Base-by-base conservation (phyloP, 306 rosid genomes). In the Castanea sativa region DNA sequence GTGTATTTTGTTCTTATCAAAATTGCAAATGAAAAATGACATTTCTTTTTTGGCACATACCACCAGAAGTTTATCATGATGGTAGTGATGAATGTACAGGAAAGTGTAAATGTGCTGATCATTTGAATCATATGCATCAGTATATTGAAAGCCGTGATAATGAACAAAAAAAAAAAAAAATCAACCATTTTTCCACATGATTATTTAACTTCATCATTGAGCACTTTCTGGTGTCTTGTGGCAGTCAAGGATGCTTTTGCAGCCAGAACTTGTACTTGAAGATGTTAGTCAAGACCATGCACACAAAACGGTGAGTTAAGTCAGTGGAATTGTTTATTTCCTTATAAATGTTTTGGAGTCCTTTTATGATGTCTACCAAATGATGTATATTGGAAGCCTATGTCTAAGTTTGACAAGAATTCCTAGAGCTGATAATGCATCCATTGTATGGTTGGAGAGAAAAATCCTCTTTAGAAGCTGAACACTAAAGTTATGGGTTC, bases 211-310 rank as follows among this genome's bases (percentile, higher is more conserved):
- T 67, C 14, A 19, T 67, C 13, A 67, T 33, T 16, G 71, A 67
- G 25, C 49, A 7, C 51, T 67, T 67, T 63, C 69, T 18, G 49
- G 23, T 32, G 49, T 30, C 8, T 35, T 73, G 41, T 81, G 25
- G 73, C 85, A 95, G 98, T 90, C 97, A 81, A 88, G 94, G 89
- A 91, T 91, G 96, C 97, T 91, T 75, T 81, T 95, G 86, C 99
- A 87, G 72, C 92, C 98, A 55, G 98, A 95, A 80, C 96, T 89
- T 61, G 97, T 88, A 55, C 98, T 95, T 79, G 97, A 95, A 86
- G 98, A 95, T 83, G 98, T 95, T 74, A 93, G 98, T 81, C 99
- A 95, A 85, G 99, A 93, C 82, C 99, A 90, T 86, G 99, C 99
- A 10, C 96, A 86, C 75, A 95, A 91, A 85, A 95, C 98, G 81